phyloP scores from a whole-genome alignment of 139 green algal genomes.

The Volvox reticuliferus region DNA sequence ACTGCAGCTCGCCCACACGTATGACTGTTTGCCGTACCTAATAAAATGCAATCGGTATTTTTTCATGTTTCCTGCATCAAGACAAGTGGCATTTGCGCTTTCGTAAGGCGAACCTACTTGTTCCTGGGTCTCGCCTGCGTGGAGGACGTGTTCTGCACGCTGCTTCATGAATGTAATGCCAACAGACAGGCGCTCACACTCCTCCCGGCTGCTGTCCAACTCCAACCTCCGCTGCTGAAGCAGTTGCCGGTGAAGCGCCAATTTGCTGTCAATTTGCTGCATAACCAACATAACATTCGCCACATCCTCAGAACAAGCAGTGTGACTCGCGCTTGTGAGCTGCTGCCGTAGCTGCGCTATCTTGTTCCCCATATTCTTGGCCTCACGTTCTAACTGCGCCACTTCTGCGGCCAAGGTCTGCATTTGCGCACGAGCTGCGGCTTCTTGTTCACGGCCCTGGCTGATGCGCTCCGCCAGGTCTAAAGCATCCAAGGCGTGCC shows the following conservation, averaged over 20 bases:
- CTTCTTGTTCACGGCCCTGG: not conserved
- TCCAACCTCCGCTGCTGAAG: not conserved
- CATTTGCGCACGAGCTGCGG: not conserved
- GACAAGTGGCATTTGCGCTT: not conserved
- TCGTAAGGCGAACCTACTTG: not conserved
- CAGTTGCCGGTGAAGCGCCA: not conserved
- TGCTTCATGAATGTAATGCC: not conserved
- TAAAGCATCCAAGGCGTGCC: conserved; percentile 24
- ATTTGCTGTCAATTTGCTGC: conserved; percentile 13
- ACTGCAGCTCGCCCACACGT: not conserved
- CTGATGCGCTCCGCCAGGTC: conserved; percentile 2
- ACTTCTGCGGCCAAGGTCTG: not conserved
- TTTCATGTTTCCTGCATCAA: not conserved
- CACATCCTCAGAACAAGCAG: conserved; percentile 19
- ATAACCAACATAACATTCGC: conserved; percentile 26
- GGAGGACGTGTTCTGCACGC: conserved; percentile 6
- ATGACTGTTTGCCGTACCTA: not conserved
- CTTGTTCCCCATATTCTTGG: conserved; percentile 13
- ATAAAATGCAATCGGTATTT: not conserved
- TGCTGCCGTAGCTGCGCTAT: conserved; percentile 29
- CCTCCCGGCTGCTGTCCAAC: not conserved
- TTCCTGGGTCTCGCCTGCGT: conserved; percentile 26
- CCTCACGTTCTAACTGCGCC: not conserved
- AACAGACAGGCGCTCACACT: not conserved
- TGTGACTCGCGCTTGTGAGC: conserved; percentile 24